A percentile compares a stretch with the other conserved stretches of the same genome.
Evolutionary conservation across 345 rosid species (phyloP).

Genomic region (Bruguiera sexangula): DNA sequence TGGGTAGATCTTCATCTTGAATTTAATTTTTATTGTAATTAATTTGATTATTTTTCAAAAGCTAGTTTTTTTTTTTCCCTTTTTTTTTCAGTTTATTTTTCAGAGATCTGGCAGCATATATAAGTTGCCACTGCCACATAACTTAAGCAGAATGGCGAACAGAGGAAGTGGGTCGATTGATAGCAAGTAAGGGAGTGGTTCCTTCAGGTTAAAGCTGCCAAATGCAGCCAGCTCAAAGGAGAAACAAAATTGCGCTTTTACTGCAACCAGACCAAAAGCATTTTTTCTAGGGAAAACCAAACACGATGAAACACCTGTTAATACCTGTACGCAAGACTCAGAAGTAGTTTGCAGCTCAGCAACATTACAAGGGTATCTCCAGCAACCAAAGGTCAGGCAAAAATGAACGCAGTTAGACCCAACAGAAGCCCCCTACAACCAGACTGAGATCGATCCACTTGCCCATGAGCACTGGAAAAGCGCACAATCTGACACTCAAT

Average conservation of each 20-base stretch:
- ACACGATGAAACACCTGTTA: constrained; percentile 10
- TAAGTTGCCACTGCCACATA: too few relatives aligned
- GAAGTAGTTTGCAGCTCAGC: constrained; percentile 14
- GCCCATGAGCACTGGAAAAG: constrained; percentile 4
- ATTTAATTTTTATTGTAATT: too few relatives aligned
- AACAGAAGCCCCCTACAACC: constrained; percentile 9
- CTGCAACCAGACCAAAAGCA: not conserved
- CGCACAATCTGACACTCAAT: constrained; percentile 26
- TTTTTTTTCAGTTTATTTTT: too few relatives aligned
- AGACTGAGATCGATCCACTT: constrained; percentile 3
- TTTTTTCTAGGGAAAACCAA: constrained; percentile 22
- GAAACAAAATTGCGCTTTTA: not conserved
- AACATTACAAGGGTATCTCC: constrained; percentile 12
- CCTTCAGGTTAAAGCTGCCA: too few relatives aligned
- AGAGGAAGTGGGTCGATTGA: too few relatives aligned
- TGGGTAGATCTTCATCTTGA: too few relatives aligned
- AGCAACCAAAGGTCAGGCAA: constrained; percentile 11
- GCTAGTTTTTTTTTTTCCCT: too few relatives aligned
- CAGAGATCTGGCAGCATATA: too few relatives aligned
- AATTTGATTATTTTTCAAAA: too few relatives aligned
- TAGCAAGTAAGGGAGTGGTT: too few relatives aligned
- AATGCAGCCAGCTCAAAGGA: not conserved
- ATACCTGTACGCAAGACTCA: constrained; percentile 31
- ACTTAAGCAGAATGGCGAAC: too few relatives aligned
- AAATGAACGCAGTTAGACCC: constrained; percentile 23